phyloP scores from a whole-genome alignment of 2,329 filamentous ascomycete species.

The Ophiostoma himal-ulmi region DNA sequence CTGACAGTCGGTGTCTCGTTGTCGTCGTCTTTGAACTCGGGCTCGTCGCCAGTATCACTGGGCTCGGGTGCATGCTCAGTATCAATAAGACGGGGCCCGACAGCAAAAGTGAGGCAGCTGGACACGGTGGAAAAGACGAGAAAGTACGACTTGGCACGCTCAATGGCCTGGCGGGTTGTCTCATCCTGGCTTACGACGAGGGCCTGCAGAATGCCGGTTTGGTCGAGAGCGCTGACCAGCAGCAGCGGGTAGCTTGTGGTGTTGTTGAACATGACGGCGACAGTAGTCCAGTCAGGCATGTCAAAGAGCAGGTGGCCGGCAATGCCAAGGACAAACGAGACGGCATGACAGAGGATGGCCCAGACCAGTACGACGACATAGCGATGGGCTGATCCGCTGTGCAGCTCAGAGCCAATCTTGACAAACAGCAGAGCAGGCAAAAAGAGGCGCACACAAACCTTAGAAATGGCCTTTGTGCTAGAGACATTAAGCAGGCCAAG shows the following conservation, averaged over 20 bases:
- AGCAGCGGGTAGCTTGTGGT: constrained; percentile 44
- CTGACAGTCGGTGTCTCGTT: not conserved
- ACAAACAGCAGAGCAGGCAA: constrained; percentile 43
- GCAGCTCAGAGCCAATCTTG: constrained; percentile 41
- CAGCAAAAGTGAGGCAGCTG: constrained; percentile 58
- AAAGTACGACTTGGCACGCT: constrained; percentile 60
- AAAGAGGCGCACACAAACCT: constrained; percentile 44
- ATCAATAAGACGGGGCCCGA: constrained; percentile 55
- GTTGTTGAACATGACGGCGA: constrained; percentile 46
- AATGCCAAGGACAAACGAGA: constrained; percentile 39
- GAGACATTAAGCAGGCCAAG: constrained; percentile 35
- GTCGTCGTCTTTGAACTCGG: constrained; percentile 20
- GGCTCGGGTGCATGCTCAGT: constrained; percentile 34
- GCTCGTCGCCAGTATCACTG: constrained; percentile 26
- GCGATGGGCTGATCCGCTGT: constrained; percentile 33
- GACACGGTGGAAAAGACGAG: constrained; percentile 59
- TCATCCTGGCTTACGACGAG: constrained; percentile 36
- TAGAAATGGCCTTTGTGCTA: constrained; percentile 40
- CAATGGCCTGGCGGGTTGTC: constrained; percentile 44
- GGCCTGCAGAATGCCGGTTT: constrained; percentile 50
- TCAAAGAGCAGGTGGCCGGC: constrained; percentile 35
- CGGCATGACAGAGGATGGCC: constrained; percentile 37
- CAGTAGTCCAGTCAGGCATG: constrained; percentile 43
- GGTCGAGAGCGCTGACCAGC: constrained; percentile 38
- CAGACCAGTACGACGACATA: constrained; percentile 40